Evolutionary conservation across 73 alveolate species (phyloP).

Genomic region (Paramecium pentaurelia): DNA sequence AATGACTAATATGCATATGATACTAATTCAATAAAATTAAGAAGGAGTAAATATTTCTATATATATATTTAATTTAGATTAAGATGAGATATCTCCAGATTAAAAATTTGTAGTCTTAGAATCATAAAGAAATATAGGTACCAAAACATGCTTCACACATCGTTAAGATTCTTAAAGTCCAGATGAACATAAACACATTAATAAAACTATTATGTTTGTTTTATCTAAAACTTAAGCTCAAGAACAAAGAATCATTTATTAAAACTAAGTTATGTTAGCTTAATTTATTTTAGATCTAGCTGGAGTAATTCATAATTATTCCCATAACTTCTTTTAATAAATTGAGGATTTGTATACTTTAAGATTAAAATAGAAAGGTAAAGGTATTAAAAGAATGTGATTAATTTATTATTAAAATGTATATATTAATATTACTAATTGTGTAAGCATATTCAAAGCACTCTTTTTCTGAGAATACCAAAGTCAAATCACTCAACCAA

Average conservation of each 20-base stretch:
- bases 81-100: background rate
- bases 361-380: background rate
- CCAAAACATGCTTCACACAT: background rate
- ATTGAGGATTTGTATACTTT: background rate
- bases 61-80: background rate
- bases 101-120: background rate
- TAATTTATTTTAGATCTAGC: slow-evolving; percentile 30
- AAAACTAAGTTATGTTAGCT: background rate
- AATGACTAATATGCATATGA: background rate
- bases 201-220: slow-evolving; percentile 4
- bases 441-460: background rate
- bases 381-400: background rate
- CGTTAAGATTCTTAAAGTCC: background rate
- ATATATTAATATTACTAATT: background rate
- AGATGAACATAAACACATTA: slow-evolving; percentile 3
- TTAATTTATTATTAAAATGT: background rate
- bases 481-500: background rate
- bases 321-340: background rate
- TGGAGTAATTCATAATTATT: slow-evolving; percentile 15
- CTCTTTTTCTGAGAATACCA: background rate
- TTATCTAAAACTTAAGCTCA: background rate
- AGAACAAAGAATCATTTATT: background rate
- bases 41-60: background rate
- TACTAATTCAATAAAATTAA: background rate
- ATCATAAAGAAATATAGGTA: background rate